Percentiles rank a stretch among this genome's conserved stretches.
Evolutionary conservation across 1,139 yeast species (phyloP).

Genomic region (Tardiomyces digboiensis): DNA sequence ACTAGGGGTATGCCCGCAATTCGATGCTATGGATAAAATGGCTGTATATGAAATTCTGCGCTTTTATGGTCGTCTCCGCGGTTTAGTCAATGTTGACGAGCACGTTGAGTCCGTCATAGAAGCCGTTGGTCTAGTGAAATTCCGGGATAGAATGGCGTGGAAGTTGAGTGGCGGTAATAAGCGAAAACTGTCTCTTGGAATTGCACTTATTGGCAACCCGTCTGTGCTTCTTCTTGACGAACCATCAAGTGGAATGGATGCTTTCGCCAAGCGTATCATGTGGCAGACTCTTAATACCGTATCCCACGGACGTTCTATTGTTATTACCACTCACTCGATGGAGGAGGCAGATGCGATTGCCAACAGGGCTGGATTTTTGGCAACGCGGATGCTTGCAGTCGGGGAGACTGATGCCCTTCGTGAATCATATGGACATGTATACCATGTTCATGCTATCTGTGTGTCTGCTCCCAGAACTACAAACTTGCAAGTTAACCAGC

Average conservation of each 20-base stretch:
- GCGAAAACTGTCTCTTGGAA: slow-evolving; percentile 93
- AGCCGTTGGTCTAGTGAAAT: slow-evolving; percentile 27
- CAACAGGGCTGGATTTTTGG: slow-evolving; percentile 28
- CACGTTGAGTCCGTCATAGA: slow-evolving; percentile 58
- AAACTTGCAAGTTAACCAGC: slow-evolving; percentile 15
- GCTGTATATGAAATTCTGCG: slow-evolving; percentile 24
- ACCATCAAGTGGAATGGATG: slow-evolving; percentile 87
- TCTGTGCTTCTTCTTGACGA: slow-evolving; percentile 87
- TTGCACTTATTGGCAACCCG: slow-evolving; percentile 94
- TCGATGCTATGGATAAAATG: slow-evolving; percentile 31
- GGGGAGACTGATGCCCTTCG: slow-evolving; percentile 24
- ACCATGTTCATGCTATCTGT: slow-evolving; percentile 24
- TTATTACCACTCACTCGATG: slow-evolving; percentile 31
- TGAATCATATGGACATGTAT: slow-evolving; percentile 19
- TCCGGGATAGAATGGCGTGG: slow-evolving; percentile 23
- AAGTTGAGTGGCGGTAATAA: slow-evolving; percentile 94
- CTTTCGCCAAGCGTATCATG: slow-evolving; percentile 40
- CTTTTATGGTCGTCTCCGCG: slow-evolving; percentile 26
- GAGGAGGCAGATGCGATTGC: slow-evolving; percentile 32
- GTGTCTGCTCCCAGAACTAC: slow-evolving; percentile 19
- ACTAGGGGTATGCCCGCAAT: slow-evolving; percentile 31
- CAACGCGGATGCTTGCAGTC: slow-evolving; percentile 23
- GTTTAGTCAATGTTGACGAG: slow-evolving; percentile 69
- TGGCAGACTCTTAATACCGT: slow-evolving; percentile 27
- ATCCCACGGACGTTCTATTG: slow-evolving; percentile 24